Evolutionary conservation across 108 stramenopile species (phyloP), one percentile per base, ranked within the genome.

Genomic region (Licmophora abbreviata): DNA sequence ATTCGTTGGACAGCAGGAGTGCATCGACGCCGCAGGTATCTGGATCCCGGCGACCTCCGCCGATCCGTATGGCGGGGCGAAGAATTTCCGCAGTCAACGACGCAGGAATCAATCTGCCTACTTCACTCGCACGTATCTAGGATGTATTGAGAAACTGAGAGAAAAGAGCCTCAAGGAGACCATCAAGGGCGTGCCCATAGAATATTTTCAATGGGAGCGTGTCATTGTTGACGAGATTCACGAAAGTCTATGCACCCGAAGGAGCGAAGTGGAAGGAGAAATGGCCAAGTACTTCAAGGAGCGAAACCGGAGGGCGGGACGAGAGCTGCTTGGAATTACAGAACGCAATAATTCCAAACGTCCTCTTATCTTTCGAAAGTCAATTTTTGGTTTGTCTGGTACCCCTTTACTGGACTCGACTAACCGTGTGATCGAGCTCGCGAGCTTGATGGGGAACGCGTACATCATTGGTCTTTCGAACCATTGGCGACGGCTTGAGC

Each of bases 171-270:
- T 84, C 57, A 35, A 64, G 7, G 20, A 29, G 22, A 34, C 50
- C 25, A 70, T 79, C 7, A 77, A 61, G 45, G 86, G 82, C 4
- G 63, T 88, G 14, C 82, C 86, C 10, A 42, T 88, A 3, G 86
- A 88, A 41, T 88, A 74, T 38, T 88, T 81, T 43, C 66, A 70
- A 29, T 88, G 72, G 72, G 74, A 88, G 40, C 54, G 86, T 14
- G 52, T 88, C 22, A 68, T 88, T 24, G 72, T 84, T 26, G 86
- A 88, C 53, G 86, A 88, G 58, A 71, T 76, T 8, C 85, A 86
- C 34, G 85, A 85, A 51, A 62, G 53, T 37, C 54, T 85, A 0
- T 76, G 74, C 32, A 73, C 74, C 11, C 61, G 72, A 0, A 72
- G 60, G 30, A 61, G 54, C 21, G 71, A 77, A 40, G 23, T 76